These are phyloP conservation scores for Kodamaea fukazawae DNA, from an alignment of 805 yeast species.

Conservation along the genomic window DNA sequence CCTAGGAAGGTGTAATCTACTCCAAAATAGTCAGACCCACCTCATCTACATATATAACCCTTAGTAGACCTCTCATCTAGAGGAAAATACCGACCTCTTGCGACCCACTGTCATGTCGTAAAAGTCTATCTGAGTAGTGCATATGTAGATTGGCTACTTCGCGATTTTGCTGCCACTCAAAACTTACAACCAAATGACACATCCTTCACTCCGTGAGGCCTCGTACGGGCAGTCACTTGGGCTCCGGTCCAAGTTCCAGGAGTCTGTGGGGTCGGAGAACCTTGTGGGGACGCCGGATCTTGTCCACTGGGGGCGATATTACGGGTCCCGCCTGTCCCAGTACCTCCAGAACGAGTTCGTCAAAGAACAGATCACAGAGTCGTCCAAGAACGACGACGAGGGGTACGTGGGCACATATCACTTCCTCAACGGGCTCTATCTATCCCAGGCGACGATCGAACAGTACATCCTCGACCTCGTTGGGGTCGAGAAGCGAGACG, in stretches of 20 bases:
- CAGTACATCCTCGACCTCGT: constrained; percentile 24
- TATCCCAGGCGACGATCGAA: constrained; percentile 19
- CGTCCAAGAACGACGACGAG: constrained; percentile 27
- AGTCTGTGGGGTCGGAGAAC: constrained; percentile 11
- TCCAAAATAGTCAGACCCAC: too few species aligned
- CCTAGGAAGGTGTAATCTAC: too few species aligned
- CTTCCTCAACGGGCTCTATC: constrained; percentile 34
- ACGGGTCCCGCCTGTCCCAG: constrained; percentile 27
- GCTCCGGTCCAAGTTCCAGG: constrained; percentile 23
- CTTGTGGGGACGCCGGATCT: constrained; percentile 38
- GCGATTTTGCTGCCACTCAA: too few species aligned
- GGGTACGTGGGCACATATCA: constrained; percentile 42
- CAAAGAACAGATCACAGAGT: constrained; percentile 1
- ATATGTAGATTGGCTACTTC: too few species aligned
- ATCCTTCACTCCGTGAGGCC: constrained; percentile 28
- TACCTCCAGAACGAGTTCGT: constrained; percentile 29
- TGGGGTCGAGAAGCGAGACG: constrained; percentile 22
- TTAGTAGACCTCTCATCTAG: too few species aligned
- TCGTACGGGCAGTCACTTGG: constrained; percentile 29
- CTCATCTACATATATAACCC: too few species aligned
- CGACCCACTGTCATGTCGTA: too few species aligned
- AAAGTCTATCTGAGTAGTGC: too few species aligned
- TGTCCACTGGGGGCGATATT: constrained; percentile 37
- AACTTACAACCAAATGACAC: too few species aligned
- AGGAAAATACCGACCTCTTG: too few species aligned